These are phyloP conservation scores for Crithidia bombi DNA, from an alignment of 208 protist genomes.

Conservation along the genomic window DNA sequence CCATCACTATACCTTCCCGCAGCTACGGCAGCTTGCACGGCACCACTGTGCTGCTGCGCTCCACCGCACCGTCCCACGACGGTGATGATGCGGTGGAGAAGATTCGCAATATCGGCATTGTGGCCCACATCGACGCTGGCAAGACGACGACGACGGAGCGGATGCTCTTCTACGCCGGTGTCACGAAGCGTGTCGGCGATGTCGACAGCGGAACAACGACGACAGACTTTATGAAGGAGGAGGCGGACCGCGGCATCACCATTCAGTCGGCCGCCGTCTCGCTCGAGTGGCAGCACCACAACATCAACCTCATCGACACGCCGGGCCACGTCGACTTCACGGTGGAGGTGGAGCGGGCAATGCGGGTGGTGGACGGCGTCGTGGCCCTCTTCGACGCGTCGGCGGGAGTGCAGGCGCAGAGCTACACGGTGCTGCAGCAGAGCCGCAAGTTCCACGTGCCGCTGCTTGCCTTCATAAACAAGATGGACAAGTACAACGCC, in stretches of 20 bases:
- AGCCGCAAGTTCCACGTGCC: constrained; percentile 85
- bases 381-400: constrained; percentile 96
- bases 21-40: neutral
- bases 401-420: constrained; percentile 94
- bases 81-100: constrained; percentile 26
- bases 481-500: constrained; percentile 96
- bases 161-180: constrained; percentile 94
- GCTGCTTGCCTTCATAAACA: constrained; percentile 94
- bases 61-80: neutral
- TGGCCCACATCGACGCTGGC: constrained; percentile 96
- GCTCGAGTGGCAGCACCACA: constrained; percentile 84
- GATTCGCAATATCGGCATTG: constrained; percentile 95
- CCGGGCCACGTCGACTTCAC: constrained; percentile 98
- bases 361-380: constrained; percentile 97
- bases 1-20: neutral
- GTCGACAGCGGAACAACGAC: constrained; percentile 97
- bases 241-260: constrained; percentile 97
- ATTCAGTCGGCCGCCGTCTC: constrained; percentile 95
- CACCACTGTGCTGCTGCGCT: neutral
- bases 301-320: constrained; percentile 96
- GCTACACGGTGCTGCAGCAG: constrained; percentile 91
- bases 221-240: constrained; percentile 97
- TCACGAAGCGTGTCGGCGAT: constrained; percentile 86
- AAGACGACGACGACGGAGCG: constrained; percentile 97
- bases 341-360: constrained; percentile 95